These are phyloP conservation scores for Priceomyces castillae DNA, from an alignment of 805 yeast genomes.

Conservation along the genomic window DNA sequence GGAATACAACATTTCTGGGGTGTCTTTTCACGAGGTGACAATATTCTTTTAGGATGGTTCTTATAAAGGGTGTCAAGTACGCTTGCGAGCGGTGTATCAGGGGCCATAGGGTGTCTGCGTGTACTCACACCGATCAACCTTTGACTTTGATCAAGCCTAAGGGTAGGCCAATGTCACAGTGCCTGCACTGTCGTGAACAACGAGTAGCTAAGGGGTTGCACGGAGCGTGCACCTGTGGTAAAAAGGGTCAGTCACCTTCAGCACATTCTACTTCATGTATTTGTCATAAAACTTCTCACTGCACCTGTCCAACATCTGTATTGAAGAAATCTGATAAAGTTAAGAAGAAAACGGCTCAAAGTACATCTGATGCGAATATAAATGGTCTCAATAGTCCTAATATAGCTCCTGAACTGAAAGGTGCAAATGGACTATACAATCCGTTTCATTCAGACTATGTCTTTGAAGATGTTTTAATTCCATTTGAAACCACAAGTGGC, in stretches of 20 bases:
- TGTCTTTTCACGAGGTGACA: slow-evolving; percentile 2
- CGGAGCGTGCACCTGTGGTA: slow-evolving; percentile 68
- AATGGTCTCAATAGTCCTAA: not conserved
- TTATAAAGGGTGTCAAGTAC: slow-evolving; percentile 88
- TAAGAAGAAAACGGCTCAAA: slow-evolving; percentile 9
- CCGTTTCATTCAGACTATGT: slow-evolving; percentile 15
- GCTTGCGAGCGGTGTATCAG: slow-evolving; percentile 96
- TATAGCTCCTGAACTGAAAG: not conserved
- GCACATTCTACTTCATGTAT: slow-evolving; percentile 35
- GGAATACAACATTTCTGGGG: slow-evolving; percentile 1
- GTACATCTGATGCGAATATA: slow-evolving; percentile 4
- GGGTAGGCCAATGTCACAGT: slow-evolving; percentile 93
- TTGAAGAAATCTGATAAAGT: slow-evolving; percentile 13
- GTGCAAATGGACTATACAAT: slow-evolving; percentile 2
- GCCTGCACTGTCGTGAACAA: slow-evolving; percentile 78
- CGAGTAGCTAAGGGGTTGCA: slow-evolving; percentile 67
- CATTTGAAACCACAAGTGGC: slow-evolving; percentile 29
- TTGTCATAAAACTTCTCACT: slow-evolving; percentile 39
- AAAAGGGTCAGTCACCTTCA: slow-evolving; percentile 43
- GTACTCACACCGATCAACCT: slow-evolving; percentile 89
- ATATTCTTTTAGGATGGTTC: slow-evolving; percentile 56
- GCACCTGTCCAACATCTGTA: slow-evolving; percentile 36
- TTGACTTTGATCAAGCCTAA: slow-evolving; percentile 92
- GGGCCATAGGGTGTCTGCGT: slow-evolving; percentile 93
- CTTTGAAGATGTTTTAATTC: slow-evolving; percentile 30